Evolutionary conservation across 257 asterid genomes (phyloP).

Genomic region (Rehmannia glutinosa): DNA sequence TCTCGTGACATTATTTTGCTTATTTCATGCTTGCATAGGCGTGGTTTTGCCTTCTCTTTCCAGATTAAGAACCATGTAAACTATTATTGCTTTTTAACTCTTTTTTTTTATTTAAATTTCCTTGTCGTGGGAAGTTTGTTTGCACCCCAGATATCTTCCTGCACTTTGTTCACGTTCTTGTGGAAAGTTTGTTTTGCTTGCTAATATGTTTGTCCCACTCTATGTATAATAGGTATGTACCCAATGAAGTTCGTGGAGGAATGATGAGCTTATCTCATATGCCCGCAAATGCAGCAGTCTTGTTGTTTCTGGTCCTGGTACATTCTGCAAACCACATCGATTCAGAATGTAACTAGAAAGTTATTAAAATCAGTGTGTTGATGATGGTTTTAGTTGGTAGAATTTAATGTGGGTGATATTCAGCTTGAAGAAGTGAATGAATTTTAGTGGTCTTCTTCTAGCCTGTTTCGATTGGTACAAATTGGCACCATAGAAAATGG

Average conservation of each 20-base stretch:
- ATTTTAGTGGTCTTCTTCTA: too few species aligned
- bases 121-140: neutral
- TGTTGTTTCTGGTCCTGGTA: constrained; percentile 65
- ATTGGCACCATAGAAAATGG: too few species aligned
- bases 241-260: constrained; percentile 94
- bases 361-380: neutral
- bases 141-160: neutral
- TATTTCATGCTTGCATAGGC: constrained; percentile 71
- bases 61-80: constrained; percentile 85
- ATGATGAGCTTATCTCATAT: constrained; percentile 69
- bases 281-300: constrained; percentile 60
- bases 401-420: neutral
- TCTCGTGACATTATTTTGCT: constrained; percentile 66
- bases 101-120: neutral
- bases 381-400: neutral
- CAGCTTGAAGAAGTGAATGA: too few species aligned
- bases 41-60: constrained; percentile 86
- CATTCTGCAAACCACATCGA: constrained; percentile 14
- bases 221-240: constrained; percentile 79
- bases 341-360: neutral
- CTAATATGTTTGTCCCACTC: constrained; percentile 10
- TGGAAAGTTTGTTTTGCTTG: neutral
- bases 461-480: too few species aligned
- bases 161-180: too few species aligned
- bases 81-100: neutral